Base-by-base conservation (phyloP, 139 green algal genomes). In the Micractinium conductrix region DNA sequence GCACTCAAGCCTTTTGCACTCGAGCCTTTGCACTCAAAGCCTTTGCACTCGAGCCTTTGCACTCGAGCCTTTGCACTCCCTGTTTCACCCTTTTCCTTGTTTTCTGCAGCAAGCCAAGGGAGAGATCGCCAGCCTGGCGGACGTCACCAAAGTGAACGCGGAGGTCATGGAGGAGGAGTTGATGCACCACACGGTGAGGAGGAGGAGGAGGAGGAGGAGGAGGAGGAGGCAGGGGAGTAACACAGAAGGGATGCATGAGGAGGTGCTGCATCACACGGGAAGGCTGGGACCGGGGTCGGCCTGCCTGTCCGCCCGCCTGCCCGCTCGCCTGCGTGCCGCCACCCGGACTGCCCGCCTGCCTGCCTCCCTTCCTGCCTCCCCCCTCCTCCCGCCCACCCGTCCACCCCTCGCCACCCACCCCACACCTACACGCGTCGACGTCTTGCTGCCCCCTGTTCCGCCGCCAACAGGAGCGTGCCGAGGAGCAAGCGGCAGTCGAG, bases 81-180 rank as follows among this genome's bases (percentile, higher is more conserved):
- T 22, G 30, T 28, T 19, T 19, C 17, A 22, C 4, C 55, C 28
- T 10, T 43, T 22, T 22, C 44, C 33, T 2, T 17, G 26, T 30
- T 30, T 14, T 6, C 10, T 43, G 76, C 76, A 82, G 76, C 76
- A 82, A 82, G 76, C 76, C 38, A 82, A 82, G 76, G n/a, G 37
- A 4, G 76, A 82, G 58, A 55, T 82, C 2, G 76, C 76, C 0
- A 40, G 55, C 38, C 76, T 82, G 28, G 16, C 58, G 6, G 55
- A 73, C 33, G 76, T 72, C 58, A 40, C 76, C 2, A 30, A 38
- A 55, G 58, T 58, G 37, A 82, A 82, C 33, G 76, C 76, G 0
- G 76, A 55, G 38, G 38, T 82, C 6, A 82, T 82, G 76, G 38
- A 67, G 53, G n/a, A 82, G 76, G 76, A 82, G 76, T 58, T 82